These are phyloP conservation scores for Claviceps arundinis DNA, from an alignment of 2,329 filamentous ascomycete genomes.

Conservation along the genomic window DNA sequence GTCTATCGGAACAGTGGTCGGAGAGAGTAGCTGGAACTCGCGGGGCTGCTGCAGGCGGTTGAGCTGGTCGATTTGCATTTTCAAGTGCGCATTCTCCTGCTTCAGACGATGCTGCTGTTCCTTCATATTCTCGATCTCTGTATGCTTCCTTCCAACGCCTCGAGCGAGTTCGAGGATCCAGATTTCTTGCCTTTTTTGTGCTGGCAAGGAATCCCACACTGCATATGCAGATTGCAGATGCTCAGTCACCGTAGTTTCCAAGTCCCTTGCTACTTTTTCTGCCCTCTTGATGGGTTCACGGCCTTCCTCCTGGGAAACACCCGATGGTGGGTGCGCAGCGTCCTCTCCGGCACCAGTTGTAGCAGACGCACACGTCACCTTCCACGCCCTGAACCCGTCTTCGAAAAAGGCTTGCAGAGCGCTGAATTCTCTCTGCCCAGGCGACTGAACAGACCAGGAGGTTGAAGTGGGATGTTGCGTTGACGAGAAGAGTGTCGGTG, in stretches of 20 bases:
- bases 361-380: constrained; percentile 35
- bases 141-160: constrained; percentile 42
- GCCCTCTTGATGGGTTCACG: constrained; percentile 34
- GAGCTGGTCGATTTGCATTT: constrained; percentile 44
- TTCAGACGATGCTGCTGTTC: constrained; percentile 35
- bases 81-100: constrained; percentile 45
- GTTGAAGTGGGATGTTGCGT: constrained; percentile 64
- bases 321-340: constrained; percentile 32
- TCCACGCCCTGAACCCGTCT: constrained; percentile 55
- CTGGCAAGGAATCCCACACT: constrained; percentile 57
- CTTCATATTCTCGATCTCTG: constrained; percentile 38
- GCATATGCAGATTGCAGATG: constrained; percentile 68
- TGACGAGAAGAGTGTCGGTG: constrained; percentile 69
- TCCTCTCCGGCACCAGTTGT: constrained; percentile 39
- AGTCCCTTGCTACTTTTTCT: constrained; percentile 38
- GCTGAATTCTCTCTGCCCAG: constrained; percentile 59
- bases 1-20: constrained; percentile 38
- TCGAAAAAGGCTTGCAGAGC: constrained; percentile 55
- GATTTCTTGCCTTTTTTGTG: constrained; percentile 41
- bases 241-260: constrained; percentile 56
- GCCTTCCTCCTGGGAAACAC: constrained; percentile 26
- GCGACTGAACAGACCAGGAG: constrained; percentile 72
- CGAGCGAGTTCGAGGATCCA: constrained; percentile 50
- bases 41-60: constrained; percentile 45
- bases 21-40: constrained; percentile 41